Base-by-base conservation (phyloP, 352 stramenopile genomes). In the Phytophthora fragariaefolia region DNA sequence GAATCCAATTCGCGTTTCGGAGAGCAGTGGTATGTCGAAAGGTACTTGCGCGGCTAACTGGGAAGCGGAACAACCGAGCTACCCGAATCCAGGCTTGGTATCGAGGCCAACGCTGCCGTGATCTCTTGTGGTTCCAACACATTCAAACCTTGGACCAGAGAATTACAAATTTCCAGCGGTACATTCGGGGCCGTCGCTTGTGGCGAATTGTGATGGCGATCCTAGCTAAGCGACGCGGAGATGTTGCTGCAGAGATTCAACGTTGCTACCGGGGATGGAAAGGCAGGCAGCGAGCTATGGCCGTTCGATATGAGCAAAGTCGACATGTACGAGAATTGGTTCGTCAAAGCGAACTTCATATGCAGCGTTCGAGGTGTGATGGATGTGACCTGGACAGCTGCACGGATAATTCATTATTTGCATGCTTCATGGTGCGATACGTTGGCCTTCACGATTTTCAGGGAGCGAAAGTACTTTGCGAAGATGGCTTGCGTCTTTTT, bases 351-450 rank as follows among this genome's bases (percentile, higher is more conserved):
- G 43, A 46, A 8, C 20, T 80, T 7, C 79, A 87, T 18, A 34
- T 49, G 0, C 53, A 57, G n/a, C 54, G 20, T 2, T 27, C 51
- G 1, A 73, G 74, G 0, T 87, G 79, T 17, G 52, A 73, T 4
- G 52, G 50, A 3, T 87, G 79, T 27, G 51, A 43, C 6, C 18
- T 73, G 3, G 63, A 77, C 6, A 36, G 23, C 4, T 85, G 77
- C 51, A 74, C 74, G 0, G 74, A 84, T 38, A 51, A 66, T 5
- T 83, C 76, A 27, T 64, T 87, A 1, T 79, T 85, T 58, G 46
- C 55, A 20, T 87, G 79, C 40, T 80, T 87, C 24, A 87, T 87
- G 74, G 59, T 69, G 18, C 63, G 77, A 40, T 87, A 74, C 15
- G 62, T 85, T 6, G 79, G 77, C 2, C 63, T 87, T 30, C 77